phyloP scores from a whole-genome alignment of 1,284 basidiomycete species.

The Peniophora sp. region DNA sequence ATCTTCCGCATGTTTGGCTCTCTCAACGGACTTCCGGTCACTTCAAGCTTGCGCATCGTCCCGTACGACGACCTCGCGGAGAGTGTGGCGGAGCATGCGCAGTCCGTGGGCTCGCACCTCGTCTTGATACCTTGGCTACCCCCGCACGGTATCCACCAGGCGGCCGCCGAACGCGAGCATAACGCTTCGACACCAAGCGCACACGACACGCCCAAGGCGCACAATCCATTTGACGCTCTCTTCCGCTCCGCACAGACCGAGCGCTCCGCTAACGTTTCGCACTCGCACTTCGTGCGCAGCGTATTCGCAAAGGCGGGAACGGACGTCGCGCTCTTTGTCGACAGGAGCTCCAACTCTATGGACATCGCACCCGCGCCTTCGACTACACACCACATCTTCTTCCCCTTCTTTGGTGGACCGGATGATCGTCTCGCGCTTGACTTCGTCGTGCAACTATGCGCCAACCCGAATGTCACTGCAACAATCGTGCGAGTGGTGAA shows the following conservation, averaged over 20 bases:
- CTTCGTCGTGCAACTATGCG: slow-evolving; percentile 53
- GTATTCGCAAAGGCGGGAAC: slow-evolving; percentile 44
- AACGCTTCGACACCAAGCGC: slow-evolving; percentile 8
- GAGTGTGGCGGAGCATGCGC: slow-evolving; percentile 45
- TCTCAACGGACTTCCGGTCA: slow-evolving; percentile 46
- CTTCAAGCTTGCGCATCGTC: slow-evolving; percentile 48
- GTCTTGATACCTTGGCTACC: slow-evolving; percentile 61
- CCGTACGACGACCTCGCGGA: slow-evolving; percentile 44
- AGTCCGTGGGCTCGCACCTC: slow-evolving; percentile 39
- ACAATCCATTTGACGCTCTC: slow-evolving; percentile 54
- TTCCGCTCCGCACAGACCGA: slow-evolving; percentile 35
- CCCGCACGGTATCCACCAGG: slow-evolving; percentile 9
- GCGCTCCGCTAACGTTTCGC: slow-evolving; percentile 25
- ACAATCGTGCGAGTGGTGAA: slow-evolving; percentile 57
- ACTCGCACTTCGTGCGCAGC: slow-evolving; percentile 52
- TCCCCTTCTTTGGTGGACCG: slow-evolving; percentile 67
- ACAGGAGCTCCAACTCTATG: slow-evolving; percentile 33
- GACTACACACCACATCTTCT: slow-evolving; percentile 41
- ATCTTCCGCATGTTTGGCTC: slow-evolving; percentile 57
- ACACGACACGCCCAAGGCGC: slow-evolving; percentile 8
- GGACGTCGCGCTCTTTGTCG: slow-evolving; percentile 63
- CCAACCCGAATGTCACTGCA: slow-evolving; percentile 39
- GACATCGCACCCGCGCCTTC: slow-evolving; percentile 24
- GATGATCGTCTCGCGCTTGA: slow-evolving; percentile 59
- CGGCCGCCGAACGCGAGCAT: slow-evolving; percentile 5